Conservation (phyloP, 2,329 filamentous ascomycete species). For the Colletotrichum caudatum region DNA sequence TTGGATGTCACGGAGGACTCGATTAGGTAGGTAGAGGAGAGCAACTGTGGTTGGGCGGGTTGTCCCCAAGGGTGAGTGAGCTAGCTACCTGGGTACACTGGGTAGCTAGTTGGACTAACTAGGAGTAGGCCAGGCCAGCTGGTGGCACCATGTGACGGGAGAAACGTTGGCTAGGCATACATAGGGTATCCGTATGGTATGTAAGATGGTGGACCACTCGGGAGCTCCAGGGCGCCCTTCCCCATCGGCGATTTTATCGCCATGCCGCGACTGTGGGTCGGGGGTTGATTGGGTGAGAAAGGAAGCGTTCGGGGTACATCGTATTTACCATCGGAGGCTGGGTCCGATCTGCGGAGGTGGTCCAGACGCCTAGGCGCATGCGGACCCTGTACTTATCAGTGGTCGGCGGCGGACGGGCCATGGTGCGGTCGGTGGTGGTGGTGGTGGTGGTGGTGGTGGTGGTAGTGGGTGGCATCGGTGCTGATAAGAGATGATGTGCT, state of each 20-base stretch:
- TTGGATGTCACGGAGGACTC: neutral
- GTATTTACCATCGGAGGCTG: neutral
- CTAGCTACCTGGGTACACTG: neutral
- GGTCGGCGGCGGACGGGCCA: too few species aligned
- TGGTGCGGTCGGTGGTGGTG: neutral
- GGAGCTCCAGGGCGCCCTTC: neutral
- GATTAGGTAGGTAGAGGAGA: neutral
- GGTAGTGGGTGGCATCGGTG: neutral
- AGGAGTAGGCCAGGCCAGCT: too few species aligned
- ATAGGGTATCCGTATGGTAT: too few species aligned
- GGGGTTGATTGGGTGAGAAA: neutral
- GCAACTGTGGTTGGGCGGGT: neutral
- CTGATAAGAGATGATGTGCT: constrained; percentile 20
- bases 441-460: neutral
- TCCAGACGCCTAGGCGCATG: neutral
- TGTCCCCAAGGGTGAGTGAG: neutral
- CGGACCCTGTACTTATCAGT: constrained; percentile 2
- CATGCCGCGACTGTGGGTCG: constrained; percentile 1
- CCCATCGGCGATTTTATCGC: constrained; percentile 6
- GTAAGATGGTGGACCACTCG: neutral
- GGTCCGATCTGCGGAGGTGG: constrained; percentile 18
- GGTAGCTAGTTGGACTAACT: neutral
- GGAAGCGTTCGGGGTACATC: neutral
- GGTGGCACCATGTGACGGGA: constrained; percentile 23
- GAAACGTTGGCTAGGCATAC: neutral